Evolutionary conservation across 176 grass and related monocot genomes (phyloP), one percentile per base, ranked within the genome.

Genomic region (Zoysia pacifica): DNA sequence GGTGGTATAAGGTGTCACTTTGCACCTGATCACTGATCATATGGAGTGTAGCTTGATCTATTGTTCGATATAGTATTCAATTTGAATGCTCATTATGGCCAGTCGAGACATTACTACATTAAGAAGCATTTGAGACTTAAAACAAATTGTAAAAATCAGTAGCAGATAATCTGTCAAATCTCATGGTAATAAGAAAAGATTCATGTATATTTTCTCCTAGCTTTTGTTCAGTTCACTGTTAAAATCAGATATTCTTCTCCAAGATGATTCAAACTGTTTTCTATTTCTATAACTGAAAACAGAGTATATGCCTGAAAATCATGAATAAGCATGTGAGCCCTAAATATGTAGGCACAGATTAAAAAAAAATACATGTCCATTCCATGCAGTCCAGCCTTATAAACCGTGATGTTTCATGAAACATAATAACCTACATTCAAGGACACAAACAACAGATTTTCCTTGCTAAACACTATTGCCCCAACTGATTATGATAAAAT

Each of bases 101-200:
- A 40, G 35, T 65, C 41, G 16, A 19, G 44, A 12, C 44, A 39
- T 4, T 49, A 47, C 39, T 14, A 76, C 10, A 37, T 16, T 2
- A 64, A 49, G 18, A 39, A n/a, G 0, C 6, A 63, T 63, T 11
- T 64, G 28, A 65, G 40, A 2, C 46, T 77, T 1, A 1, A 19
- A 49, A 63, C 43, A 48, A 38, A 48, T 58, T 45, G 6, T 14
- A 8, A n/a, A 60, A 75, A 6, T 46, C 40, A 9, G 52, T 61
- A 11, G 40, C 35, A 48, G 48, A 78, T n/a, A 82, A 59, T 36
- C 3, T 43, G 49, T 48, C 0, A 13, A 42, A 42, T 65, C 46
- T 58, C 35, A 42, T 18, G 41, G 15, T 59, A 58, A 65, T 44
- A 65, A 65, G 55, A 77, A 35, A 87, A 82, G 5, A 65, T 87